These are phyloP conservation scores for Cutaneotrichosporon arboriforme DNA, from an alignment of 1,284 basidiomycete genomes.

Conservation along the genomic window DNA sequence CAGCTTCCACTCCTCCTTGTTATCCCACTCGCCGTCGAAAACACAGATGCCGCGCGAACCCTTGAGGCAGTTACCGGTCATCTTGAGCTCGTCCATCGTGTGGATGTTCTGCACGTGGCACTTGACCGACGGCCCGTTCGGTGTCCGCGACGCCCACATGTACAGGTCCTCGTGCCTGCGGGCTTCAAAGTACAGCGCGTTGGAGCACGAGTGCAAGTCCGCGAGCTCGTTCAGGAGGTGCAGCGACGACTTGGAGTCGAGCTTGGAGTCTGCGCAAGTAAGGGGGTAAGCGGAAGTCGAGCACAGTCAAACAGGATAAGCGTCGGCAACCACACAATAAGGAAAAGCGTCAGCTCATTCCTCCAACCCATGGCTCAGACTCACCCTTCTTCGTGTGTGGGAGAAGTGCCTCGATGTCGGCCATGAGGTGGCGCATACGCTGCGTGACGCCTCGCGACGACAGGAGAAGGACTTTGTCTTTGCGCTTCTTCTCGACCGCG, in stretches of 20 bases:
- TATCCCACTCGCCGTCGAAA: conserved; percentile 89
- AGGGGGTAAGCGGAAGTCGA: background rate
- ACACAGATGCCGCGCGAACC: conserved; percentile 86
- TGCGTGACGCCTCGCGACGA: conserved; percentile 93
- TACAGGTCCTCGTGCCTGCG: conserved; percentile 93
- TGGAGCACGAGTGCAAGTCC: conserved; percentile 97
- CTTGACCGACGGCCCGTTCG: conserved; percentile 95
- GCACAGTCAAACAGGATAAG: no score
- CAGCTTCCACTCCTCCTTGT: conserved; percentile 74
- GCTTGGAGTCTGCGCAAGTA: conserved; percentile 69
- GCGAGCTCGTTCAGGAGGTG: conserved; percentile 93
- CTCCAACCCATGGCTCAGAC: conserved; percentile 23
- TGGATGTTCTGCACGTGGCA: conserved; percentile 98
- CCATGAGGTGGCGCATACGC: conserved; percentile 96
- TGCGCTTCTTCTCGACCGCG: conserved; percentile 45
- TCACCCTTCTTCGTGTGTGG: conserved; percentile 96
- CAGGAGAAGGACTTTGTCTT: conserved; percentile 73
- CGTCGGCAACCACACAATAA: no score
- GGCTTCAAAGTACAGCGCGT: conserved; percentile 95
- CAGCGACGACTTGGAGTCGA: conserved; percentile 94
- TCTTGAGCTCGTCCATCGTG: conserved; percentile 99
- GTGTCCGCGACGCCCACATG: conserved; percentile 93
- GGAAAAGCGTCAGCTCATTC: background rate
- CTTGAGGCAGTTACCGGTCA: conserved; percentile 98
- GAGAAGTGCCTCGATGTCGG: conserved; percentile 80